Conservation (phyloP, 257 asterid genomes). For the Cordia subcordata region DNA sequence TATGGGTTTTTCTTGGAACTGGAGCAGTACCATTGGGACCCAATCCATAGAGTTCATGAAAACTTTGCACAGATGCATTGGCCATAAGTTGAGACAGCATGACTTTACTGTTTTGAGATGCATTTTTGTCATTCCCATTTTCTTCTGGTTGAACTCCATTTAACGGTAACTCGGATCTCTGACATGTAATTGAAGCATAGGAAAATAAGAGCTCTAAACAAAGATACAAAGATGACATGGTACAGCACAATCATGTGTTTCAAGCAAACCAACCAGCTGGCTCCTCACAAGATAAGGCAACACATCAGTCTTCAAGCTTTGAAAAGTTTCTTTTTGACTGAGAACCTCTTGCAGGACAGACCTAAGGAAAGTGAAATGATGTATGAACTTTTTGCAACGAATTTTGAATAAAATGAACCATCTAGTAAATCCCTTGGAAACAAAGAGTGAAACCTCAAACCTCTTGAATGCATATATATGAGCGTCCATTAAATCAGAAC, state of each 20-base stretch:
- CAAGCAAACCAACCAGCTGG: slow-evolving; percentile 73
- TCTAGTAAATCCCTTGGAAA: slow-evolving; percentile 10
- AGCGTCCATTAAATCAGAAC: slow-evolving; percentile 95
- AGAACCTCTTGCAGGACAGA: slow-evolving; percentile 81
- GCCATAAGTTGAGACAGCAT: slow-evolving; percentile 76
- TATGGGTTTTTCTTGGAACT: slow-evolving; percentile 53
- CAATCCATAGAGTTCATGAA: slow-evolving; percentile 69
- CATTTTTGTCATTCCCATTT: slow-evolving; percentile 60
- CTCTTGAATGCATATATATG: slow-evolving; percentile 99
- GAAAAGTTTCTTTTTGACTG: slow-evolving; percentile 66
- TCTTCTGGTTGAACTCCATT: slow-evolving; percentile 78
- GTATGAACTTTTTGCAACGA: not conserved
- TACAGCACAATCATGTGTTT: slow-evolving; percentile 1
- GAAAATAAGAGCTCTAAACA: not conserved
- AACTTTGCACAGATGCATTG: slow-evolving; percentile 82
- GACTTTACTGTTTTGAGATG: slow-evolving; percentile 48
- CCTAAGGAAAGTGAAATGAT: slow-evolving; percentile 33
- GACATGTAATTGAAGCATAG: slow-evolving; percentile 22
- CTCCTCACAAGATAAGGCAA: slow-evolving; percentile 91
- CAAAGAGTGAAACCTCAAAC: slow-evolving; percentile 39
- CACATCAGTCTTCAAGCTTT: slow-evolving; percentile 81
- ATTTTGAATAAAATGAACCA: too few relatives aligned
- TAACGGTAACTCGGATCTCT: slow-evolving; percentile 71
- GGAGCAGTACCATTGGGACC: slow-evolving; percentile 55
- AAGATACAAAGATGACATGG: not conserved